Evolutionary conservation across 148 eudicot genomes (phyloP), one percentile per base, ranked within the genome.

Genomic region (Bassia scoparia): DNA sequence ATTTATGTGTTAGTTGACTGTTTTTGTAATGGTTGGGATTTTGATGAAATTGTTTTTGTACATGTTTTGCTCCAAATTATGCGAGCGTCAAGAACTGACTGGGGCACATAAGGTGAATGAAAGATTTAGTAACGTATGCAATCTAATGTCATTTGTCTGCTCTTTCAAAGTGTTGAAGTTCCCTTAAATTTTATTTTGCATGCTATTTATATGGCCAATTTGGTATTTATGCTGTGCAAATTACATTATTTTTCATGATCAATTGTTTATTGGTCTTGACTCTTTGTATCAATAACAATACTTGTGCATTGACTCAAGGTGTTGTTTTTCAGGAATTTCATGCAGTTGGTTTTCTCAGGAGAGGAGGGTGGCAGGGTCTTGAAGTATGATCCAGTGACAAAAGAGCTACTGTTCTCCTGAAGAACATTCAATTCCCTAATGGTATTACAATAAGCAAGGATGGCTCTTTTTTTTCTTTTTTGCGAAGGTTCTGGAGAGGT

Each of bases 381-480:
- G 52, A 94, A 91, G 70, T 94, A 94, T 74, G 82, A 89, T 81
- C 91, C 97, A 0, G 72, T 67, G 15, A 88, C 89, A 60, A 84
- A 89, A 61, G 75, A 89, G 78, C 96, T 50, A 83, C 86, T 37
- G 91, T 94, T 70, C 93, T 94, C 37, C 64, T 86, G 61, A 88
- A 80, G 35, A 84, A 84, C 83, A 64, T 88, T 72, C 91, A 85
- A 68, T 94, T 94, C 58, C 91, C 98, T 8, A 94, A 94, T 69
- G 98, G 98, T 13, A 56, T 94, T 65, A 85, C 97, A 2, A 64
- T 94, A 23, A 89, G 98, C 80, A 94, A 91, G 82, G 93, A 91
- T 68, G 85, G 89, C 14, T 78, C 89, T n/a, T 1, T 94, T 89
- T 81, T 86, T 94, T 31, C 80, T 88, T 49, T 89, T 84, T 70